Evolutionary conservation across 805 yeast genomes (phyloP), one percentile per base, ranked within the genome.

Genomic region (Candida orba): DNA sequence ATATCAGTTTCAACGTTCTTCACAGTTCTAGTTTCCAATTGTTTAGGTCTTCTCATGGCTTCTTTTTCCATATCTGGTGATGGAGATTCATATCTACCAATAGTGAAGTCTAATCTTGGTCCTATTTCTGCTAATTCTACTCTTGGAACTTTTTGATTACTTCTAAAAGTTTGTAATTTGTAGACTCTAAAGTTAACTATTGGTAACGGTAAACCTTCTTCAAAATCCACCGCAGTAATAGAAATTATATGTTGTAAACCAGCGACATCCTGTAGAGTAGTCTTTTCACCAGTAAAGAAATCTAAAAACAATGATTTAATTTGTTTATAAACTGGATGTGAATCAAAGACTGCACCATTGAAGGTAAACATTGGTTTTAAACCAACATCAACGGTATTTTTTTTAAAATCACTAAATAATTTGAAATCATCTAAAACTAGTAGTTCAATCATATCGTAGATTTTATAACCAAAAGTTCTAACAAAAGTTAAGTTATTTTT

Each of bases 51-150:
- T 69, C 75, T 77, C 69, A 73, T 58, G 13, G 99, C 98, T 61
- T 89, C 97, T 67, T 83, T 88, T 67, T 83, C 93, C 69, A 87
- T 72, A 57, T 91, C 98, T 35, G 95, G 83, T 42, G 84, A 76
- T 42, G 97, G 85, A 15, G 76, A 69, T 56, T 81, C 83, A 53
- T 82, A 76, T 69, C 99, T 79, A 39, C 99, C 99, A 45, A 93
- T 74, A 54, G 82, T 80, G 68, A 93, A 91, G 63, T 91, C 97
- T 47, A 93, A 73, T 58, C 99, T 77, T 48, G 99, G 99, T 0
- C 99, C 99, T 49, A 87, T 82, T 65, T 93, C 99, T 44, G 84
- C 93, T 36, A 93, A 71, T 68, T 93, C 98, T 22, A 93, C 90
- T 62, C 99, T 76, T 44, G 99, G 98, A 44, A 87, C 72, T 61